These are phyloP conservation scores for Rhexocercosporidium sp. DNA, from an alignment of 2,329 filamentous ascomycete genomes.

Conservation along the genomic window DNA sequence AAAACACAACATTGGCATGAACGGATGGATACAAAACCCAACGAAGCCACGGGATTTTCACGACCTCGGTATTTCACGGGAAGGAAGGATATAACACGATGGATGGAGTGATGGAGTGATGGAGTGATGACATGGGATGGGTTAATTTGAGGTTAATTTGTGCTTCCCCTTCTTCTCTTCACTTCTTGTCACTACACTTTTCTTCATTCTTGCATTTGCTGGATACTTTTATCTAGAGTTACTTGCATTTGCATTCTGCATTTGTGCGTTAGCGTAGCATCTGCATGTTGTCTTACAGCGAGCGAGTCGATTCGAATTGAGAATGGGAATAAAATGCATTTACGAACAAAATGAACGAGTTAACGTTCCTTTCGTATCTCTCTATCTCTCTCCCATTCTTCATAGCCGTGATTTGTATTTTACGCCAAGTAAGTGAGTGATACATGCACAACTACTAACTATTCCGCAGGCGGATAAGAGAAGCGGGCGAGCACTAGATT, in stretches of 20 bases:
- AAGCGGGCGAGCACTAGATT: too few species aligned
- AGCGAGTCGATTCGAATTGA: background rate
- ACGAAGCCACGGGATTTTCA: background rate
- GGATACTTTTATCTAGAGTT: background rate
- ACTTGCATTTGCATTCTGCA: background rate
- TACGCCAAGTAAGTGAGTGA: too few species aligned
- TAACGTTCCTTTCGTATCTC: too few species aligned
- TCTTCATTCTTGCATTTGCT: background rate
- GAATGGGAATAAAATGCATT: slow-evolving; percentile 1
- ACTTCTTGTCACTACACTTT: background rate
- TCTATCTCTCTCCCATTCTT: too few species aligned
- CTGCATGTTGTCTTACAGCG: background rate
- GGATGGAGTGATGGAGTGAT: background rate
- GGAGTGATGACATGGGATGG: background rate
- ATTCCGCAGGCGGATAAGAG: too few species aligned
- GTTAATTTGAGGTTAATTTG: background rate
- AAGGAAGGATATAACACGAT: background rate
- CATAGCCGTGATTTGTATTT: too few species aligned
- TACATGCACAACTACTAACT: too few species aligned
- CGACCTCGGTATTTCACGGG: background rate
- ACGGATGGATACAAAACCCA: background rate
- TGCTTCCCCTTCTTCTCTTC: background rate
- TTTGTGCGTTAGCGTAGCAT: background rate
- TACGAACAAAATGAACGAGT: too few species aligned
- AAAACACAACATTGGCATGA: background rate